phyloP scores from a whole-genome alignment of 495 filamentous ascomycete genomes.

The Sordaria brevicollis region DNA sequence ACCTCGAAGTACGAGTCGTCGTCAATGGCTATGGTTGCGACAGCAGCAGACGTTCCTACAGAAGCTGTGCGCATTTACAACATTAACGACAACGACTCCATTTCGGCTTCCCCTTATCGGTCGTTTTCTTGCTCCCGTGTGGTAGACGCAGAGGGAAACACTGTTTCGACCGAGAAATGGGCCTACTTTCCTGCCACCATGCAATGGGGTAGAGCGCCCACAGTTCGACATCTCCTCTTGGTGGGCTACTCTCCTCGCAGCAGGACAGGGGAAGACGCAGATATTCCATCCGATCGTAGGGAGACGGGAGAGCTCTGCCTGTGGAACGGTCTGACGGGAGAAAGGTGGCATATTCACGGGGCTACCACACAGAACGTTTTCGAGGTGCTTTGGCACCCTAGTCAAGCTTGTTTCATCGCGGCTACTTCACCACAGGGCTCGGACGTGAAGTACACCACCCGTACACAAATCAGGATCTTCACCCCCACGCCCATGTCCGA shows the following conservation, averaged over 20 bases:
- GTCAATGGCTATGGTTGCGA: constrained; percentile 31
- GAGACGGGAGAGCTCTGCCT: constrained; percentile 60
- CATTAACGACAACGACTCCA: constrained; percentile 17
- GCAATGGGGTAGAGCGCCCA: constrained; percentile 51
- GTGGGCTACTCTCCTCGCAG: constrained; percentile 65
- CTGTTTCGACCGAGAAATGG: constrained; percentile 36
- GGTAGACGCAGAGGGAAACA: constrained; percentile 30
- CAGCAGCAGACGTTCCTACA: constrained; percentile 37
- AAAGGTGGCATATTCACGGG: constrained; percentile 32
- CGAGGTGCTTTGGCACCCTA: constrained; percentile 69
- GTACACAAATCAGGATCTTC: constrained; percentile 43
- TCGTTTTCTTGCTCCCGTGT: constrained; percentile 39
- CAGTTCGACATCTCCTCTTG: constrained; percentile 49
- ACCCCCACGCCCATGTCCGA: constrained; percentile 14
- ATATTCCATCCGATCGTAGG: constrained; percentile 41
- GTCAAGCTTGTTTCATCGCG: constrained; percentile 44
- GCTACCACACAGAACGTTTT: constrained; percentile 63
- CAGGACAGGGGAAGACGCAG: constrained; percentile 37
- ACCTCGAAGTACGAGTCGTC: constrained; percentile 36
- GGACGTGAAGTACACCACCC: constrained; percentile 27
- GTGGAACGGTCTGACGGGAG: constrained; percentile 51
- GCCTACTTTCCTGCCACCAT: constrained; percentile 61
- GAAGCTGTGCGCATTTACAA: constrained; percentile 41
- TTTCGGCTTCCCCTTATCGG: constrained; percentile 21
- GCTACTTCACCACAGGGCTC: constrained; percentile 47